Conservation (phyloP, 495 filamentous ascomycete species). For the Annulohypoxylon moriforme region DNA sequence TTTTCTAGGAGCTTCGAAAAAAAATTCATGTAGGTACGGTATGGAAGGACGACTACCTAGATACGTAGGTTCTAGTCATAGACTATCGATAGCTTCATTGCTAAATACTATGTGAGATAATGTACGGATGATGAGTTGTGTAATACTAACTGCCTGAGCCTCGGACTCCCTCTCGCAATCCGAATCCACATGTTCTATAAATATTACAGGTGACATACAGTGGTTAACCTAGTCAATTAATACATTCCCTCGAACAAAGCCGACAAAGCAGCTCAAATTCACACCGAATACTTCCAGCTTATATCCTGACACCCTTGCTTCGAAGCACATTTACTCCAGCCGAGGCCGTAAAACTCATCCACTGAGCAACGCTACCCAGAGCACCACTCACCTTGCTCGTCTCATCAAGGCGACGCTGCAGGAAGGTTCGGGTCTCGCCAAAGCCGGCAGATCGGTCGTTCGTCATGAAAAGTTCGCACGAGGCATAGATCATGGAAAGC, state of each 20-base stretch:
- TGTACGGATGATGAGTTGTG: slow-evolving; percentile 30
- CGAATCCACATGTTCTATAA: not conserved
- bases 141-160: not conserved
- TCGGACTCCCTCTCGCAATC: not conserved
- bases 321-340: slow-evolving; percentile 70
- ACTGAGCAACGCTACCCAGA: slow-evolving; percentile 72
- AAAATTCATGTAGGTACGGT: not conserved
- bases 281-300: slow-evolving; percentile 10
- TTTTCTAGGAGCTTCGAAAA: not conserved
- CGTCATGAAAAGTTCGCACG: slow-evolving; percentile 92
- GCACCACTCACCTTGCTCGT: slow-evolving; percentile 66
- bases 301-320: slow-evolving; percentile 73
- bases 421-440: slow-evolving; percentile 79
- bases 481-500: slow-evolving; percentile 83
- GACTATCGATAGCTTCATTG: slow-evolving; percentile 20
- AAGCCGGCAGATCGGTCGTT: slow-evolving; percentile 76
- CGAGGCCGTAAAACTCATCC: slow-evolving; percentile 80
- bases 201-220: not conserved
- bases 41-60: not conserved
- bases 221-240: not conserved
- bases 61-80: slow-evolving; percentile 14
- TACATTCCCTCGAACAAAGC: not conserved
- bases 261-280: not conserved
- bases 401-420: slow-evolving; percentile 81
- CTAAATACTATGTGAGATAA: slow-evolving; percentile 9